Evolutionary conservation across 73 alveolate species (phyloP).

Genomic region (Paramecium sexaurelia): DNA sequence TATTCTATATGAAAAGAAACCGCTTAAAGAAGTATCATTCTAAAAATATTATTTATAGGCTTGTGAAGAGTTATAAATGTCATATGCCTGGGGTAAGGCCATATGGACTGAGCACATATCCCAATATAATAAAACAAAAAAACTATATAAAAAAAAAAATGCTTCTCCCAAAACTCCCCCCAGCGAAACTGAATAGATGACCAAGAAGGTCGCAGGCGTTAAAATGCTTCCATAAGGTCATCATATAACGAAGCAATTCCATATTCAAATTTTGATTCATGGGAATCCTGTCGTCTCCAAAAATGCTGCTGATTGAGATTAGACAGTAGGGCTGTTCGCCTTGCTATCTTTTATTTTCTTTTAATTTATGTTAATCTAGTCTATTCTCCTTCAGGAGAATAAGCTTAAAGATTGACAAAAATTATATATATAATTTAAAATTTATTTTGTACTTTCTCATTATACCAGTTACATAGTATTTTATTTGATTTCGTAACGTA

Average conservation of each 20-base stretch:
- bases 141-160: slow-evolving; percentile 39
- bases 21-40: neutral
- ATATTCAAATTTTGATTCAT: neutral
- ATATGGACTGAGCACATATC: slow-evolving; percentile 33
- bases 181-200: neutral
- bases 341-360: neutral
- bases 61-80: slow-evolving; percentile 14
- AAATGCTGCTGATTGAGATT: neutral
- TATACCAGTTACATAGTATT: no score
- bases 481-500: no score
- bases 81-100: slow-evolving; percentile 45
- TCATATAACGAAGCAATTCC: neutral
- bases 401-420: neutral
- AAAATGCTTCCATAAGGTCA: neutral
- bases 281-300: neutral
- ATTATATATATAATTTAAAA: neutral
- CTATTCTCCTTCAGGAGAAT: slow-evolving; percentile 13
- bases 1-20: slow-evolving; percentile 21
- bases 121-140: slow-evolving; percentile 52
- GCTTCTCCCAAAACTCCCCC: slow-evolving; percentile 35
- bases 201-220: slow-evolving; percentile 26
- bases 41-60: neutral
- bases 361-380: neutral
- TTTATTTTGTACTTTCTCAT: no score
- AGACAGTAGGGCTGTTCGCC: neutral